phyloP scores from a whole-genome alignment of 176 grass and related monocot genomes.

The Poa annua region DNA sequence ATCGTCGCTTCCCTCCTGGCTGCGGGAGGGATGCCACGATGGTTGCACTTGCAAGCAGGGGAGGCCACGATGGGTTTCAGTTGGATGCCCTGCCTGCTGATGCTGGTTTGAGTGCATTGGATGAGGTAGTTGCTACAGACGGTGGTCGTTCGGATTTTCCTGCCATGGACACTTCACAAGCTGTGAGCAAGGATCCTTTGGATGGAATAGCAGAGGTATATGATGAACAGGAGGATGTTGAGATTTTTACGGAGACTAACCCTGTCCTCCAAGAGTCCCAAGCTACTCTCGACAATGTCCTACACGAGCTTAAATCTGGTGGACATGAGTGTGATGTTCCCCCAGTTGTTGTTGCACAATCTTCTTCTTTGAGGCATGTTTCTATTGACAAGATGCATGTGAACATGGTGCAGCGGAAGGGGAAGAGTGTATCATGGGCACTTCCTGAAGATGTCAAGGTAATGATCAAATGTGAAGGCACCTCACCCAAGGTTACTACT shows the following conservation, averaged over 20 bases:
- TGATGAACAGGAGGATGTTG: slow-evolving; percentile 31
- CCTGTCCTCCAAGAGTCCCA: slow-evolving; percentile 17
- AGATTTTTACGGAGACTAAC: not conserved
- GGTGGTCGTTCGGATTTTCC: not conserved
- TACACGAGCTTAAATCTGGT: not conserved
- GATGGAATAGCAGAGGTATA: slow-evolving; percentile 2
- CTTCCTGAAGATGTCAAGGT: slow-evolving; percentile 22
- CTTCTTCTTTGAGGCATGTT: not conserved
- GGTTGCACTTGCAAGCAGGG: not conserved
- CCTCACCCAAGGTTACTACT: not conserved
- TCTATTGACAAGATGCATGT: not conserved
- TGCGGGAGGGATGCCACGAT: not conserved
- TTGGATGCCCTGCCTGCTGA: not conserved
- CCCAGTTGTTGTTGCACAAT: not conserved
- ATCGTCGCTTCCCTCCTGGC: slow-evolving; percentile 3
- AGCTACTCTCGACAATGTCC: not conserved
- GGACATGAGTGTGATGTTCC: slow-evolving; percentile 4
- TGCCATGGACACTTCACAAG: not conserved
- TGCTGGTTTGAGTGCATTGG: not conserved
- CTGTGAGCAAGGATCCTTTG: not conserved
- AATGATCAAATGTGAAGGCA: not conserved
- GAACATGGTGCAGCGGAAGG: not conserved
- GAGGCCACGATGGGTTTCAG: not conserved
- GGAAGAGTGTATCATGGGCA: not conserved
- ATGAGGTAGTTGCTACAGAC: not conserved